These are phyloP conservation scores for Posidonia oceanica DNA, from an alignment of 116 monocot genomes.

Conservation along the genomic window DNA sequence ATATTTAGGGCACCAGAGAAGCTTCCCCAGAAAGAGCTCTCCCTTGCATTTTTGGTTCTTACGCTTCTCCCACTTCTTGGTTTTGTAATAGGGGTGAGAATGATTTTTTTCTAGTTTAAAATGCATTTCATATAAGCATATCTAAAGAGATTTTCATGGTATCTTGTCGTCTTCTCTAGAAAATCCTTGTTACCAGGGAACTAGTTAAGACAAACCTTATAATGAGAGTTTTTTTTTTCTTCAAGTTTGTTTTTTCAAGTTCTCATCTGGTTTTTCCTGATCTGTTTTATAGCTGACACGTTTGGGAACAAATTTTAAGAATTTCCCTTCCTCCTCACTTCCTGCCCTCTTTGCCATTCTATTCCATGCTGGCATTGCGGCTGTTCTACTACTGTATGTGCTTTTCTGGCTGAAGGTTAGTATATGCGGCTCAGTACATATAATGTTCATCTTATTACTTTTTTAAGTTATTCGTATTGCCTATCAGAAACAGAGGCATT, in stretches of 20 bases:
- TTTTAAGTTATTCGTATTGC: too few relatives aligned
- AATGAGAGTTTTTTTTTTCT: not conserved
- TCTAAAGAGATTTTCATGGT: too few relatives aligned
- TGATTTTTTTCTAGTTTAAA: not conserved
- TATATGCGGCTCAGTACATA: not conserved
- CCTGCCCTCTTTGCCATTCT: constrained; percentile 57
- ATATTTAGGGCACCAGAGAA: constrained; percentile 86
- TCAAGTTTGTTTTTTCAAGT: not conserved
- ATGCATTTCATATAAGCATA: too few relatives aligned
- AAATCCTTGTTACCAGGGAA: too few relatives aligned
- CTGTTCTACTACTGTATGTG: constrained; percentile 61
- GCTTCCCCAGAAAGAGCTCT: constrained; percentile 75
- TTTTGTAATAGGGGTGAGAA: constrained; percentile 70
- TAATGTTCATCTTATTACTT: not conserved
- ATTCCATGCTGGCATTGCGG: constrained; percentile 85
- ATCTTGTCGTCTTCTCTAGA: too few relatives aligned
- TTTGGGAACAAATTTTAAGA: constrained; percentile 75
- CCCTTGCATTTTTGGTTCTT: constrained; percentile 52
- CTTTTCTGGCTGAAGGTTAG: constrained; percentile 93
- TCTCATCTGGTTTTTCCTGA: not conserved
- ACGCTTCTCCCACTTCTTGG: constrained; percentile 61
- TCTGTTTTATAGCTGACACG: constrained; percentile 37
- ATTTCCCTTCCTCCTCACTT: constrained; percentile 52
- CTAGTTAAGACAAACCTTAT: too few relatives aligned
- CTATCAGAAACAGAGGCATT: not conserved